These are phyloP conservation scores for Alternaria infectoria DNA, from an alignment of 2,329 filamentous ascomycete species.

Conservation along the genomic window DNA sequence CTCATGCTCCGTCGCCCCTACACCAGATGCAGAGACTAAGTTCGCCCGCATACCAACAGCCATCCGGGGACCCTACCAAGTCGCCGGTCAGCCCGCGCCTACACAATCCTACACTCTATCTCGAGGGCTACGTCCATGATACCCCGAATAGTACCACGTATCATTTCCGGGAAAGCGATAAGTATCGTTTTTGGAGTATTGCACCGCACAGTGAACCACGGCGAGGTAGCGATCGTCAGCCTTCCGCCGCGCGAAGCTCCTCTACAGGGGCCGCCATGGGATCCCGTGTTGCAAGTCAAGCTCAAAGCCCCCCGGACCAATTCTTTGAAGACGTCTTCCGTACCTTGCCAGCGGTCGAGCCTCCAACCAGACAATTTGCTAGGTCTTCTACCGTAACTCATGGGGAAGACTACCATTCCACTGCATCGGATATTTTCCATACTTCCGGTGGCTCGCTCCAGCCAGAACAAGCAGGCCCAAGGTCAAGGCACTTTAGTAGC, in stretches of 20 bases:
- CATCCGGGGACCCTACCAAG: constrained; percentile 2
- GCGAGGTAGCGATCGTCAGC: constrained; percentile 12
- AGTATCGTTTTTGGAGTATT: neutral
- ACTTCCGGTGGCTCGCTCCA: neutral
- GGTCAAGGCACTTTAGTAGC: constrained; percentile 26
- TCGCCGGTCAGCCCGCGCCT: neutral
- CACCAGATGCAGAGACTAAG: constrained; percentile 22
- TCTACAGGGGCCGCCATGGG: constrained; percentile 31
- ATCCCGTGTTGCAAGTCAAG: constrained; percentile 6
- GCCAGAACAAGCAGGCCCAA: neutral
- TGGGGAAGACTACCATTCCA: neutral
- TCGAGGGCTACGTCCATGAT: constrained; percentile 14
- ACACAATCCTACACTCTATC: neutral
- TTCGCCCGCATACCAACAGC: constrained; percentile 11
- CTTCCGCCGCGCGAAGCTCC: constrained; percentile 21
- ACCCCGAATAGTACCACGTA: neutral
- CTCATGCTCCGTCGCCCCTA: constrained; percentile 21
- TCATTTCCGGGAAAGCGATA: constrained; percentile 5
- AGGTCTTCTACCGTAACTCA: neutral
- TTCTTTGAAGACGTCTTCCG: constrained; percentile 24
- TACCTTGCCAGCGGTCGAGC: constrained; percentile 6
- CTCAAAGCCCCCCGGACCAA: neutral
- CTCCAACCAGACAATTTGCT: neutral
- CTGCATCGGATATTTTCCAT: neutral
- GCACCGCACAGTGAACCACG: constrained; percentile 31